Percentiles rank a stretch among this genome's conserved stretches.
These are phyloP conservation scores for Metschnikowia sp. DNA, from an alignment of 805 yeast genomes.

Conservation along the genomic window DNA sequence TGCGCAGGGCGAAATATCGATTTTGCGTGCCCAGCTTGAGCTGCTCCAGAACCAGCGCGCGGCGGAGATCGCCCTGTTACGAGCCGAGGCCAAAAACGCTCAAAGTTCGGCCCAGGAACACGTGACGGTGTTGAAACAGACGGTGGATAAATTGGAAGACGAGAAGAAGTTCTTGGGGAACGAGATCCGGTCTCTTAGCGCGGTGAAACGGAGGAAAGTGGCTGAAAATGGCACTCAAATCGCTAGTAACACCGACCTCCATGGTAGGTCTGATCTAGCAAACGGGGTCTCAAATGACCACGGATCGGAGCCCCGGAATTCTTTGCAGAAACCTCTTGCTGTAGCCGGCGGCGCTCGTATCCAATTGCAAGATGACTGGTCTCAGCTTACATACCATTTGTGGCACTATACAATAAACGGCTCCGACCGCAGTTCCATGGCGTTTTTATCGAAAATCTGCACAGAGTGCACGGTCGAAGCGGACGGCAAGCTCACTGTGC, in stretches of 20 bases:
- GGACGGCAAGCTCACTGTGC: neutral
- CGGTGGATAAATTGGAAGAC: constrained; percentile 39
- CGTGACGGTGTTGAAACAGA: constrained; percentile 25
- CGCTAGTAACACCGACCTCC: too few species aligned
- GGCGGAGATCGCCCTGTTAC: constrained; percentile 31
- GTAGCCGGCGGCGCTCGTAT: neutral
- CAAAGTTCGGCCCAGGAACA: constrained; percentile 29
- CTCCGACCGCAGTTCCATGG: constrained; percentile 28
- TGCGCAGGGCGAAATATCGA: constrained; percentile 79
- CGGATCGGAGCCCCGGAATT: neutral
- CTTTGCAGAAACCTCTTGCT: neutral
- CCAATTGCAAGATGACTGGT: constrained; percentile 29
- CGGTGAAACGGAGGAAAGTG: constrained; percentile 19
- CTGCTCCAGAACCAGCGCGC: constrained; percentile 41
- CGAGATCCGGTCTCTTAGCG: constrained; percentile 29
- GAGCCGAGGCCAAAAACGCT: constrained; percentile 15
- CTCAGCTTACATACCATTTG: constrained; percentile 32
- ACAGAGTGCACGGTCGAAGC: constrained; percentile 20
- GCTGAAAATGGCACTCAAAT: neutral
- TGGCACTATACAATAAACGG: constrained; percentile 39
- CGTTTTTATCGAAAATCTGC: constrained; percentile 31
- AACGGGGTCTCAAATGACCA: neutral
- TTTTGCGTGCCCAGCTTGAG: constrained; percentile 62
- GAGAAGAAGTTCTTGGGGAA: constrained; percentile 41
- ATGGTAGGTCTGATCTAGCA: too few species aligned